Base-by-base conservation (phyloP, 2,329 filamentous ascomycete species). In the Paecilomyces formosus region DNA sequence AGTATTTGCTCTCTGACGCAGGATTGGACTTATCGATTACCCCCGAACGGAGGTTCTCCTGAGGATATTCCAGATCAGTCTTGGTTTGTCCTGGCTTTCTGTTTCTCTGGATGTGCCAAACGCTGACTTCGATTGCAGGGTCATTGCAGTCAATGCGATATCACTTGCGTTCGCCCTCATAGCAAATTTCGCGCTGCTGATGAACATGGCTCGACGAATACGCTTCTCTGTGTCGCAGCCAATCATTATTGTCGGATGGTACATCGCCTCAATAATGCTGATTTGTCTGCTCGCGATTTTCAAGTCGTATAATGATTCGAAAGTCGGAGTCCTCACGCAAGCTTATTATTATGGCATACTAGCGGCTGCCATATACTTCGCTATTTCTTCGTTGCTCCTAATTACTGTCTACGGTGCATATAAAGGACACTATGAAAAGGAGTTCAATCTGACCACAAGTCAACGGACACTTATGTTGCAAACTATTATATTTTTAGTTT, bases 261-360 rank as follows among this genome's bases (percentile, higher is more conserved):
- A 82, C 53, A 63, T 83, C 2, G 76, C 83, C 12, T 82, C 81
- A 0, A 60, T 81, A 3, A 73, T 86, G 1, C 74, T 86, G 30
- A 80, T 85, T 28, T 76, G 74, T 3, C 76, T 85, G 9, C 76
- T 52, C 26, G 50, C 22, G 28, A 11, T 24, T 22, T 28, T 52
- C 50, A 52, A 28, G 22, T 52, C 22, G 15, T 28, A 52, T 52
- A n/a, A 52, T 24, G 22, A 69, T 13, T 58, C 70, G 49, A 69
- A 74, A 11, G 39, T 2, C 11, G 78, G 80, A 62, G 76, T 81
- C 1, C 69, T 85, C 24, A 80, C 80, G 0, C 80, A 83, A 63
- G 81, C 81, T 6, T 85, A 80, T 66, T 86, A 85, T 66, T 86
- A 85, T 62, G 83, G 76, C 1, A 79, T 84, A 56, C 82, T 84